A percentile compares a stretch with the other conserved stretches of the same genome.
phyloP scores from a whole-genome alignment of 225 moss, liverwort and hornwort genomes.

The Sphagnum contortum region DNA sequence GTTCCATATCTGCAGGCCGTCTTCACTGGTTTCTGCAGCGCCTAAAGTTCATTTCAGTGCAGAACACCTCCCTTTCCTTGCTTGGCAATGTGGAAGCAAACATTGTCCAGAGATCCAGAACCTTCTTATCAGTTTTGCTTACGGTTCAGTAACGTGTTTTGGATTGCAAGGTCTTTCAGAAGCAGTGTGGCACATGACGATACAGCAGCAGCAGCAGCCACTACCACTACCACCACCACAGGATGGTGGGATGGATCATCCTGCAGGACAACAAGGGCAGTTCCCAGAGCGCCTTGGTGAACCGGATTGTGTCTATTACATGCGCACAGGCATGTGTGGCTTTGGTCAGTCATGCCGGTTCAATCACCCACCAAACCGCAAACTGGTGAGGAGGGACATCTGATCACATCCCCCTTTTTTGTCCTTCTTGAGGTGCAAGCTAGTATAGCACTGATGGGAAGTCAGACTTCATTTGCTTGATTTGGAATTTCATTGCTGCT shows the following conservation, averaged over 20 bases:
- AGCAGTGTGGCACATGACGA: constrained; percentile 87
- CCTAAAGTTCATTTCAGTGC: too few relatives aligned
- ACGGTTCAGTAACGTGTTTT: neutral
- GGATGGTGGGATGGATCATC: constrained; percentile 63
- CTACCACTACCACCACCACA: too few relatives aligned
- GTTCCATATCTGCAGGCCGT: too few relatives aligned
- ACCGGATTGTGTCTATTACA: constrained; percentile 96
- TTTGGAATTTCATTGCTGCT: too few relatives aligned
- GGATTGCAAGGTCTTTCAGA: constrained; percentile 20
- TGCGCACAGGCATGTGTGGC: constrained; percentile 55
- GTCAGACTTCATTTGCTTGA: too few relatives aligned
- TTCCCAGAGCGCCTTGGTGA: constrained; percentile 93
- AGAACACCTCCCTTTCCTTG: too few relatives aligned
- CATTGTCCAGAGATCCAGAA: too few relatives aligned
- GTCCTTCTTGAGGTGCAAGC: too few relatives aligned
- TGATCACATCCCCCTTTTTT: neutral
- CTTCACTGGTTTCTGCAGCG: too few relatives aligned
- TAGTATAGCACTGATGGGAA: too few relatives aligned
- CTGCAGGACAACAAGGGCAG: constrained; percentile 49
- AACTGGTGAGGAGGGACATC: constrained; percentile 28
- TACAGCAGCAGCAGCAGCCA: constrained; percentile 37
- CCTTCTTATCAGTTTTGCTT: too few relatives aligned
- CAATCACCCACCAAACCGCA: constrained; percentile 55
- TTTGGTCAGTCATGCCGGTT: constrained; percentile 57
- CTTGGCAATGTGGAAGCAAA: too few relatives aligned